These are phyloP conservation scores for Rugonectria rugulosa DNA, from an alignment of 2,329 filamentous ascomycete genomes.

Conservation along the genomic window DNA sequence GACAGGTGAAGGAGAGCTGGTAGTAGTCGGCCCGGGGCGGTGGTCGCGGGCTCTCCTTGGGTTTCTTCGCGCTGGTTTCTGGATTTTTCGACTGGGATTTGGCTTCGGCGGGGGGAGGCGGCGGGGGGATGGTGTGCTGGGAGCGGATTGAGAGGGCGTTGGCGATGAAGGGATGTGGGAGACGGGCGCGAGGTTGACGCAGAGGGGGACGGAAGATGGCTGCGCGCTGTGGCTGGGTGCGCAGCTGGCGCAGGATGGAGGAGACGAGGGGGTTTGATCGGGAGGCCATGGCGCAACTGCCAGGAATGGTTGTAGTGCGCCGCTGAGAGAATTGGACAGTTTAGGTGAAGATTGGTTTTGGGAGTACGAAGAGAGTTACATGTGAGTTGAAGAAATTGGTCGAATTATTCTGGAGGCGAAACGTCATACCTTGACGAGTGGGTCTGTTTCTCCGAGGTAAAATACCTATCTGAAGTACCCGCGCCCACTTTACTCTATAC, in stretches of 20 bases:
- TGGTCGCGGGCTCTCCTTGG: slow-evolving; percentile 41
- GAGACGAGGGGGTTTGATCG: slow-evolving; percentile 30
- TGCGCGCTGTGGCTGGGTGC: slow-evolving; percentile 24
- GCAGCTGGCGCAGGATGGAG: slow-evolving; percentile 29
- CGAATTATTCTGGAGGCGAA: slow-evolving; percentile 5
- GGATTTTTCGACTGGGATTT: slow-evolving; percentile 19
- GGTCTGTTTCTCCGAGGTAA: neutral
- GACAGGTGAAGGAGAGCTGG: slow-evolving; percentile 90
- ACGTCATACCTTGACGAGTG: slow-evolving; percentile 16
- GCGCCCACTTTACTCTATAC: neutral
- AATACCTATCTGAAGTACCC: neutral
- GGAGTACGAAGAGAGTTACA: neutral
- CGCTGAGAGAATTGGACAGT: slow-evolving; percentile 2
- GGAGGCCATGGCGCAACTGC: slow-evolving; percentile 41
- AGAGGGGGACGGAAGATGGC: slow-evolving; percentile 20
- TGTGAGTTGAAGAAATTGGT: neutral
- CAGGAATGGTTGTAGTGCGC: neutral
- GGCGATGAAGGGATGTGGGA: slow-evolving; percentile 24
- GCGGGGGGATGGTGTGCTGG: slow-evolving; percentile 48
- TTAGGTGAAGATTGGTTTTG: neutral
- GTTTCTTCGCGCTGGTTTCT: slow-evolving; percentile 25
- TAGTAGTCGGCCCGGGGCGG: slow-evolving; percentile 71
- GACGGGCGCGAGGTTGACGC: slow-evolving; percentile 13
- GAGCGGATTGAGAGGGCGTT: slow-evolving; percentile 35
- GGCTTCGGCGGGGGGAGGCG: slow-evolving; percentile 31